Base-by-base conservation (phyloP, 2,329 filamentous ascomycete species). In the Penicillium psychrosexuale region DNA sequence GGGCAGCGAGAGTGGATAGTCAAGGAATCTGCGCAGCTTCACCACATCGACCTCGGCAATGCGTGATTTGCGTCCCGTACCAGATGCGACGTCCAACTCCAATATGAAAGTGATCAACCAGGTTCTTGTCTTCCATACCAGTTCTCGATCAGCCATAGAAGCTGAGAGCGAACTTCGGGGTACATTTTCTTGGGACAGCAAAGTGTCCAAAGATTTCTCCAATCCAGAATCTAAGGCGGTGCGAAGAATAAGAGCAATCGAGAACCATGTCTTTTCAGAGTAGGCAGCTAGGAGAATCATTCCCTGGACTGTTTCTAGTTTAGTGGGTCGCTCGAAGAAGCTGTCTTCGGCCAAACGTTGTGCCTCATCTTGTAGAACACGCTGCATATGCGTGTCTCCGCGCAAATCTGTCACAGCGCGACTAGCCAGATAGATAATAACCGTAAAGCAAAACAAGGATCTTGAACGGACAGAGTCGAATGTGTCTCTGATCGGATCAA, bases 201-300 rank as follows among this genome's bases (percentile, higher is more conserved):
- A 51, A 1, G 62, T 69, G 36, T 72, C 70, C 9, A 72, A 49
- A 0, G 70, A 72, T 42, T 72, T 72, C 49, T 72, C 70, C 0
- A 72, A 56, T 0, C 70, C 70, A 9, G 69, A 69, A 48, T 72
- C 70, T 17, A 72, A 50, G 2, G 70, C 70, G 0, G 70, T 72
- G 17, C 70, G 68, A 19, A 72, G 57, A 48, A 72, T 72, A 8
- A 72, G 64, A 7, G 70, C 70, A 2, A 68, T 72, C 0, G 70
- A 72, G 44, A 72, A 72, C 70, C 70, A 72, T 1, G 69, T 70
- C 34, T 72, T 72, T 47, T 72, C 70, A 0, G 70, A 72, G 27
- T 72, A 72, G 3, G 70, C 70, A 1, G 70, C 69, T 0, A 72
- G 61, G 3, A 72, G 57, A 30, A 72, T 69, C 70, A 72, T 72